Conservation (phyloP, 2,329 filamentous ascomycete genomes). For the Fusarium abutilonis region DNA sequence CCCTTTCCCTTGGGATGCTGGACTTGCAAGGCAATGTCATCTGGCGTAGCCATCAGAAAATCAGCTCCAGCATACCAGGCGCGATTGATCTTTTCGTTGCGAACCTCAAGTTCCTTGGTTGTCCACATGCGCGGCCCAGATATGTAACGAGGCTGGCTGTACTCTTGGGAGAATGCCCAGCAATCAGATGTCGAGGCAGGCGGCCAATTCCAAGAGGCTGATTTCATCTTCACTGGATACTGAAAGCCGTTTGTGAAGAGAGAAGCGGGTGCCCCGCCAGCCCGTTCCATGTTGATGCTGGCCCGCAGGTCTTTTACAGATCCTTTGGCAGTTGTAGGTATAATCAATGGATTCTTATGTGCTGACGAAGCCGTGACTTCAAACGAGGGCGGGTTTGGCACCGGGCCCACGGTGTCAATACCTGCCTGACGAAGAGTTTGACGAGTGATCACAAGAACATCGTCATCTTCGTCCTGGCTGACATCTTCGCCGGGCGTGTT, state of each 20-base stretch:
- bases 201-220: constrained; percentile 15
- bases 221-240: background rate
- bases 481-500: constrained; percentile 38
- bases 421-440: constrained; percentile 39
- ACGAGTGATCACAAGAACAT: constrained; percentile 37
- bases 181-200: constrained; percentile 9
- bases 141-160: constrained; percentile 18
- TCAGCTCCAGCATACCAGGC: constrained; percentile 55
- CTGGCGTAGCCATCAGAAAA: constrained; percentile 49
- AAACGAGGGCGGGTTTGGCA: constrained; percentile 15
- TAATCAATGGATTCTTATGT: constrained; percentile 1
- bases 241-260: background rate
- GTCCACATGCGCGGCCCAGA: constrained; percentile 35
- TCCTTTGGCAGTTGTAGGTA: background rate
- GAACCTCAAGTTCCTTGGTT: constrained; percentile 40
- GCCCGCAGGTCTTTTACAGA: constrained; percentile 5
- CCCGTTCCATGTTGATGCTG: constrained; percentile 1
- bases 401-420: constrained; percentile 32
- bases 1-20: constrained; percentile 47
- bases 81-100: constrained; percentile 46
- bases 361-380: constrained; percentile 9
- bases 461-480: constrained; percentile 43
- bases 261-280: background rate
- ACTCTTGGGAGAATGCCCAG: constrained; percentile 11
- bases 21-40: constrained; percentile 40